phyloP scores from a whole-genome alignment of 371 early-diverging fungal species.

The Syncephalastrum sp. region DNA sequence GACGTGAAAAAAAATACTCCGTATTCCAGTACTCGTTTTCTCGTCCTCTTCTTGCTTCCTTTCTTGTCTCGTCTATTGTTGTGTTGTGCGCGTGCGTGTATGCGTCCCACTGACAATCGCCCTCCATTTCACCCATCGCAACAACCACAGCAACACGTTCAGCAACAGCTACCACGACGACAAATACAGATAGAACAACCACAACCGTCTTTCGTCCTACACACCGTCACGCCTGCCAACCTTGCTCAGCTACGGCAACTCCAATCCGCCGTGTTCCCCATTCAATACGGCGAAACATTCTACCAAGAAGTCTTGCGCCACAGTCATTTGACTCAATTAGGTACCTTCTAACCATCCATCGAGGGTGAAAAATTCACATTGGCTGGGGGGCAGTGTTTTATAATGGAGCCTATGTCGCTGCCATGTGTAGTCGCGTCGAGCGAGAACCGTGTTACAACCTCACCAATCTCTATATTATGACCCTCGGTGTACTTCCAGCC shows the following conservation, averaged over 20 bases:
- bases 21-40: no score
- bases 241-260: slow-evolving; percentile 68
- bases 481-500: slow-evolving; percentile 81
- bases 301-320: slow-evolving; percentile 72
- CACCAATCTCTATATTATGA: slow-evolving; percentile 33
- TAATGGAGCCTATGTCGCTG: no score
- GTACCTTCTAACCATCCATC: slow-evolving; percentile 23
- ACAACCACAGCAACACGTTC: not conserved
- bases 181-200: slow-evolving; percentile 6
- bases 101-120: not conserved
- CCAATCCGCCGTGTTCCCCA: slow-evolving; percentile 83
- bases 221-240: slow-evolving; percentile 64
- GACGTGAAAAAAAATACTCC: not conserved
- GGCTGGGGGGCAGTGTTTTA: slow-evolving; percentile 49
- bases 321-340: slow-evolving; percentile 69
- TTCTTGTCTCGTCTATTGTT: not conserved
- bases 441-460: slow-evolving; percentile 31
- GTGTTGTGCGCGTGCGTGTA: not conserved
- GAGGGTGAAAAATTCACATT: no score
- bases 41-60: not conserved
- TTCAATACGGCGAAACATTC: slow-evolving; percentile 77
- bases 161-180: not conserved
- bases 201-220: slow-evolving; percentile 30
- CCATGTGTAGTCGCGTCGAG: no score
- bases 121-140: not conserved